These are phyloP conservation scores for Saccharomyces hybrid DNA, from an alignment of 1,139 yeast species.

Conservation along the genomic window DNA sequence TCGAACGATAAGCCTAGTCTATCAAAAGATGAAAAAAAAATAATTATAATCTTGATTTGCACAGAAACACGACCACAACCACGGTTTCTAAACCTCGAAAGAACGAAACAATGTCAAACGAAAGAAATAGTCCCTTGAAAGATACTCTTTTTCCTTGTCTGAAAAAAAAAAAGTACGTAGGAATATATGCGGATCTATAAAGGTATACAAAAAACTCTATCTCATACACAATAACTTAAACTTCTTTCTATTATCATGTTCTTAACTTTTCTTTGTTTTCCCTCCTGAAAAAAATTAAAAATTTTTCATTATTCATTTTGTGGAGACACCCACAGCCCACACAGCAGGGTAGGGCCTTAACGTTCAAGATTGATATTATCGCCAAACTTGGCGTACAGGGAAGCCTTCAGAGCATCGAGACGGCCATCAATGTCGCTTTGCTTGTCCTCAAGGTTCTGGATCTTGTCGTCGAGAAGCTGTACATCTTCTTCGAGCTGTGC, in stretches of 20 bases:
- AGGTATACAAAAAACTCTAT: neutral
- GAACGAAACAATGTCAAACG: neutral
- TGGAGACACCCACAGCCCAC: slow-evolving; percentile 1
- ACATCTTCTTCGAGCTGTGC: slow-evolving; percentile 56
- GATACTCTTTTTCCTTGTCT: neutral
- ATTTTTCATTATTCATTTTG: neutral
- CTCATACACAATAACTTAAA: slow-evolving; percentile 1
- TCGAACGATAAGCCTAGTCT: neutral
- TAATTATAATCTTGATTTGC: neutral
- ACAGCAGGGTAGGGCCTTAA: slow-evolving; percentile 10
- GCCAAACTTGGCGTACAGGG: slow-evolving; percentile 85
- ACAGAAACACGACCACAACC: neutral
- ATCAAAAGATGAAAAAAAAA: neutral
- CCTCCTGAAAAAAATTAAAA: neutral
- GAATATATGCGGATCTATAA: neutral
- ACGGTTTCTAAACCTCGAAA: neutral
- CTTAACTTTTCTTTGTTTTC: neutral
- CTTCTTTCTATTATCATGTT: neutral
- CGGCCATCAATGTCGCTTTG: slow-evolving; percentile 47
- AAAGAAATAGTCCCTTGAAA: neutral
- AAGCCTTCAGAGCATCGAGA: slow-evolving; percentile 54
- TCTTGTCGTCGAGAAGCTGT: slow-evolving; percentile 42
- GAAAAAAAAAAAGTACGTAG: neutral
- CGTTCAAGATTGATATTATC: slow-evolving; percentile 77
- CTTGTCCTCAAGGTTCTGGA: slow-evolving; percentile 40